Evolutionary conservation across 768 basidiomycete species (phyloP).

Genomic region (Lanmaoa rubissima): DNA sequence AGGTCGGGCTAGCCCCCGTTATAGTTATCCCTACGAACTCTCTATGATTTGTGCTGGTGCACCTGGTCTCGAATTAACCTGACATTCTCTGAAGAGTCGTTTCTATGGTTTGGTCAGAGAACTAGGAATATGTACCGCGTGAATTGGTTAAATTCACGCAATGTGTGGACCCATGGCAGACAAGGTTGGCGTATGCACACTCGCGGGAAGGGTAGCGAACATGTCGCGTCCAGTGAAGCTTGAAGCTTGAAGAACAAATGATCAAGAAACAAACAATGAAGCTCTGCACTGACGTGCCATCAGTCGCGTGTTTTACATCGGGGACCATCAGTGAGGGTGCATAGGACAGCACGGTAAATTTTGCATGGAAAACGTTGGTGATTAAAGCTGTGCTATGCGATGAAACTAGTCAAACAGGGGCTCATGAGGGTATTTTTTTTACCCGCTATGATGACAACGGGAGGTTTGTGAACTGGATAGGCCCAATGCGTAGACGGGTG

Average conservation of each 20-base stretch:
- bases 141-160: not conserved
- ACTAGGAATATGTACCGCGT: not conserved
- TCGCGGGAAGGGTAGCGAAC: not conserved
- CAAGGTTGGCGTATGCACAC: not conserved
- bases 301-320: not conserved
- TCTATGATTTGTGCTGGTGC: not conserved
- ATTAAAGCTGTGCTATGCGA: slow-evolving; percentile 3
- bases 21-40: too few relatives aligned
- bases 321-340: not conserved
- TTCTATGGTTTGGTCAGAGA: not conserved
- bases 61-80: not conserved
- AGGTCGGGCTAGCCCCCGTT: not conserved
- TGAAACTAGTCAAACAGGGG: not conserved
- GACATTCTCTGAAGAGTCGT: not conserved
- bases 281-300: not conserved
- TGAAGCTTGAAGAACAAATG: not conserved
- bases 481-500: slow-evolving; percentile 90
- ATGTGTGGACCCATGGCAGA: not conserved
- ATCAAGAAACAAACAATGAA: not conserved
- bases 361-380: not conserved
- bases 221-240: not conserved
- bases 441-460: slow-evolving; percentile 27
- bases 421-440: not conserved
- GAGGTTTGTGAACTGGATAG: slow-evolving; percentile 54
- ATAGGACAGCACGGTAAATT: not conserved